Evolutionary conservation across 345 rosid species (phyloP).

Genomic region (Lepidium sativum): DNA sequence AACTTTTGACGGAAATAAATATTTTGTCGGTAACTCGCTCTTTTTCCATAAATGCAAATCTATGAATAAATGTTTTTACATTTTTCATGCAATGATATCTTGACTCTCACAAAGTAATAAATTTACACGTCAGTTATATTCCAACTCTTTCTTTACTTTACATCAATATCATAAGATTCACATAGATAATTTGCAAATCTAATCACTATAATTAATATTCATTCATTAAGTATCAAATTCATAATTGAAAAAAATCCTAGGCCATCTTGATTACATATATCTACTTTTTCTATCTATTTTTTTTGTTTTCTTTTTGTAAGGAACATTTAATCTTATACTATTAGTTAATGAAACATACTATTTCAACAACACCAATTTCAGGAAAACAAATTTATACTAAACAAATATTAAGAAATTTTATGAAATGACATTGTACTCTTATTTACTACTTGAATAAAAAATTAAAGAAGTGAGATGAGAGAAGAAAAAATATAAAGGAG

Average conservation of each 20-base stretch:
- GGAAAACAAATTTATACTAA: too few relatives aligned
- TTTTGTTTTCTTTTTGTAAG: too few relatives aligned
- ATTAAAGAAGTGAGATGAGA: too few relatives aligned
- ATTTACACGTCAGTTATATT: background rate
- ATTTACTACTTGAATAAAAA: too few relatives aligned
- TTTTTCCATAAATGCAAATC: background rate
- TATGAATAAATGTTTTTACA: background rate
- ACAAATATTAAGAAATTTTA: too few relatives aligned
- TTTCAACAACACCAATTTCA: too few relatives aligned
- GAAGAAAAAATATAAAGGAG: too few relatives aligned
- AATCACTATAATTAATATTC: background rate
- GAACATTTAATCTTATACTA: too few relatives aligned
- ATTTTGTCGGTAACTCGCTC: slow-evolving; percentile 3
- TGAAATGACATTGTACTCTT: too few relatives aligned
- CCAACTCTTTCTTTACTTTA: background rate
- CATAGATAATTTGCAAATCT: background rate
- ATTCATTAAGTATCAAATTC: background rate
- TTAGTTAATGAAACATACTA: too few relatives aligned
- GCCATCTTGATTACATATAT: background rate
- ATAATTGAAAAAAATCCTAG: background rate
- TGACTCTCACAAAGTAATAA: background rate
- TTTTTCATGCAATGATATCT: background rate
- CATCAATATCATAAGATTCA: background rate
- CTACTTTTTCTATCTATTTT: too few relatives aligned
- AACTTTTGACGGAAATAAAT: background rate